Percentiles rank a stretch among this genome's conserved stretches.
Evolutionary conservation across 2,329 filamentous ascomycete species (phyloP).

Genomic region (Zalaria obscura): DNA sequence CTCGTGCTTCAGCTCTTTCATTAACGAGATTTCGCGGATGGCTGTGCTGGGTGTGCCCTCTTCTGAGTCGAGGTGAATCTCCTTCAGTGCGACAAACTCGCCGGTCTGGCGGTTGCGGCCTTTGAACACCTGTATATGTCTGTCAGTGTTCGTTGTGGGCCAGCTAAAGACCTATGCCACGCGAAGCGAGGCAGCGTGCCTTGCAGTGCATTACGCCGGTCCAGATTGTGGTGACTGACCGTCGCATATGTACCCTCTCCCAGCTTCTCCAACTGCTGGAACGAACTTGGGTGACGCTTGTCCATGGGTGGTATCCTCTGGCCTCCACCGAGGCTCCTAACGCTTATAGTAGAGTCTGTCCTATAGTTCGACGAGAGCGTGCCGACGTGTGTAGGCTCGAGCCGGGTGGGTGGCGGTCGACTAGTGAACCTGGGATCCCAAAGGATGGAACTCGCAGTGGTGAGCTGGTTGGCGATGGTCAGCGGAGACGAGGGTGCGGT

Average conservation of each 20-base stretch:
- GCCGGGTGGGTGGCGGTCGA: constrained; percentile 27
- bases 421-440: constrained; percentile 33
- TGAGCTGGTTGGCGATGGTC: constrained; percentile 30
- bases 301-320: constrained; percentile 51
- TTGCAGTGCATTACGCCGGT: too few species aligned
- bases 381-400: constrained; percentile 34
- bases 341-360: constrained; percentile 37
- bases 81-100: constrained; percentile 90
- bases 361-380: constrained; percentile 31
- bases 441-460: constrained; percentile 33
- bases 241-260: constrained; percentile 98
- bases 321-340: constrained; percentile 31
- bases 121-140: constrained; percentile 68
- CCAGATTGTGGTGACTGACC: constrained; percentile 36
- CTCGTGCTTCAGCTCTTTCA: constrained; percentile 99
- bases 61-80: constrained; percentile 97
- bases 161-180: too few species aligned
- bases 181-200: too few species aligned
- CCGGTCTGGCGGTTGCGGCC: constrained; percentile 94
- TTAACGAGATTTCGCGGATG: constrained; percentile 94
- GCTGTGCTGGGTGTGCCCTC: constrained; percentile 95
- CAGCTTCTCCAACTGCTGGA: constrained; percentile 97
- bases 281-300: constrained; percentile 87
- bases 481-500: constrained; percentile 13
- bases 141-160: too few species aligned